phyloP scores from a whole-genome alignment of 345 rosid species.

The Erucastrum elatum region DNA sequence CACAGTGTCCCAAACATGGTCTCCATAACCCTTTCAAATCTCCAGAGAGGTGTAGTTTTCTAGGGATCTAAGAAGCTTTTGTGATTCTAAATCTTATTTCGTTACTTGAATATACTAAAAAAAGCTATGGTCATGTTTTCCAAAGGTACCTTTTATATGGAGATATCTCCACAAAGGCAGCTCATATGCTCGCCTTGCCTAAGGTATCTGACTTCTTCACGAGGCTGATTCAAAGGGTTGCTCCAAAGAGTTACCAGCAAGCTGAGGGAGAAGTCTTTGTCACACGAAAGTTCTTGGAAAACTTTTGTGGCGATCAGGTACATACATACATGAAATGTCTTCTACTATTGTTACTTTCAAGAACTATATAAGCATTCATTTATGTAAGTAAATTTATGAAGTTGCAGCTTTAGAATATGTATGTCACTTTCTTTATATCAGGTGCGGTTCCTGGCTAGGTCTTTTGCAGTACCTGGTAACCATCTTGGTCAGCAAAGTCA shows the following conservation, averaged over 20 bases:
- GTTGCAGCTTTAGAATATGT: not conserved
- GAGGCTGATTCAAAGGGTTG: conserved; percentile 86
- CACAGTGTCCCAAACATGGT: conserved; percentile 94
- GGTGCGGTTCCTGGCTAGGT: conserved; percentile 95
- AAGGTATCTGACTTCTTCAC: conserved; percentile 86
- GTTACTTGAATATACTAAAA: not conserved
- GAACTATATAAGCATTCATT: not conserved
- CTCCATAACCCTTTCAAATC: conserved; percentile 95
- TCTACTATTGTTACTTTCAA: not conserved
- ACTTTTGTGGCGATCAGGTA: conserved; percentile 98
- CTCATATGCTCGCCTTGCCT: conserved; percentile 82
- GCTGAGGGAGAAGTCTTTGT: conserved; percentile 87
- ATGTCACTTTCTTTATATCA: conserved; percentile 25
- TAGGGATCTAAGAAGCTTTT: not conserved
- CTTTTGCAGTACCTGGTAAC: conserved; percentile 92
- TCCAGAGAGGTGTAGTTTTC: conserved; percentile 73
- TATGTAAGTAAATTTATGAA: not conserved
- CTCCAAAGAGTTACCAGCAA: conserved; percentile 96
- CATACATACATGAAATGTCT: not conserved
- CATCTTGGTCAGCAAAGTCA: conserved; percentile 97
- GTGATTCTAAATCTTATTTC: not conserved
- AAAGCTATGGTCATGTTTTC: not conserved
- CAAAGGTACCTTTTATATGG: conserved; percentile 89
- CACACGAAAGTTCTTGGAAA: conserved; percentile 82
- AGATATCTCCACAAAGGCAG: conserved; percentile 83